Evolutionary conservation across 768 basidiomycete genomes (phyloP).

Genomic region (Hemileccinum impolitum): DNA sequence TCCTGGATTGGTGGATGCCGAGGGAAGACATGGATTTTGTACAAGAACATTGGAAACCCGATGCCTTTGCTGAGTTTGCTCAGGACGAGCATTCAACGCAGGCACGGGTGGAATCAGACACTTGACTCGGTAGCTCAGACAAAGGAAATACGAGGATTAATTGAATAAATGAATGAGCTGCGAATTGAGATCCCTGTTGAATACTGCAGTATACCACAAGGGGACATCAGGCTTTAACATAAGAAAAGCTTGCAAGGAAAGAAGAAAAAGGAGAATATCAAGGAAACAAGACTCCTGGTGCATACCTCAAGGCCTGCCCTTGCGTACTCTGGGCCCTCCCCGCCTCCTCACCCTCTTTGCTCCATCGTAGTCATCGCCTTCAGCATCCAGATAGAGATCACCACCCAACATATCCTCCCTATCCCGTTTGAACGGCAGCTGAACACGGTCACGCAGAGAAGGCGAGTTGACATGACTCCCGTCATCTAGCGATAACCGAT

Average conservation of each 20-base stretch:
- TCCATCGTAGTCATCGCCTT: constrained; percentile 24
- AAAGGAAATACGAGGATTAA: constrained; percentile 20
- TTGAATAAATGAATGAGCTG: constrained; percentile 12
- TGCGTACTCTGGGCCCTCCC: constrained; percentile 21
- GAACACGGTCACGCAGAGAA: constrained; percentile 39
- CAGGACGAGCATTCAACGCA: neutral
- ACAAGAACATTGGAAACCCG: constrained; percentile 54
- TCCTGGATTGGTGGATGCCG: constrained; percentile 85
- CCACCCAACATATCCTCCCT: constrained; percentile 25
- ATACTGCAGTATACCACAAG: constrained; percentile 5
- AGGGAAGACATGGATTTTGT: constrained; percentile 76
- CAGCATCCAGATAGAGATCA: constrained; percentile 11
- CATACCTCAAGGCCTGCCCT: constrained; percentile 12
- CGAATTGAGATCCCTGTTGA: neutral
- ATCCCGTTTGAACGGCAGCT: constrained; percentile 33
- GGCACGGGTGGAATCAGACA: neutral
- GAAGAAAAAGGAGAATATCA: neutral
- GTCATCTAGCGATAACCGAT: constrained; percentile 33
- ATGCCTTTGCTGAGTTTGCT: constrained; percentile 20
- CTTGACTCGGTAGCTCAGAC: neutral
- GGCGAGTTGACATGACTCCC: constrained; percentile 9
- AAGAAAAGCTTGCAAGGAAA: neutral
- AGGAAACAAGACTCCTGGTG: neutral
- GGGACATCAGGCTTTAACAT: neutral
- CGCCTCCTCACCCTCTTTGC: constrained; percentile 22